Evolutionary conservation across 2,329 filamentous ascomycete genomes (phyloP), one percentile per base, ranked within the genome.

Genomic region (Neonectria neomacrospora): DNA sequence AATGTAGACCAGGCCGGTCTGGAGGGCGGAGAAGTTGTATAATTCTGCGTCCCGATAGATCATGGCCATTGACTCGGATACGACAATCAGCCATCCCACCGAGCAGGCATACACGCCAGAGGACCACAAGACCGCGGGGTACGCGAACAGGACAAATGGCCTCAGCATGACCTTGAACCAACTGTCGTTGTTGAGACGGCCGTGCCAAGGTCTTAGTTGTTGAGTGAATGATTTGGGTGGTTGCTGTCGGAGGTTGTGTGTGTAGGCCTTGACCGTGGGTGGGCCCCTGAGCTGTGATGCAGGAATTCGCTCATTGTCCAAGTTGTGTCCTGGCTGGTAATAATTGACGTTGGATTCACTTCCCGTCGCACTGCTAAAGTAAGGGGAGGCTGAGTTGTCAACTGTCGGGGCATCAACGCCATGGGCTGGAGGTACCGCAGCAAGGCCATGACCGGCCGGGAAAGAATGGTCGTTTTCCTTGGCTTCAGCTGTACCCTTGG

Each of bases 21-120:
- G 90, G 0, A 97, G 81, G 0, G 93, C 86, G 23, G 86, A 89
- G 76, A 98, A 98, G 69, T 94, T 87, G 80, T 98, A 98, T 0
- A 83, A 84, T 0, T 85, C 81, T 0, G 83, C 81, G 58, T 88
- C 83, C 39, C 91, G 88, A 77, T 93, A 98, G 64, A 98, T 91
- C 62, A 91, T 84, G 0, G 93, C 87, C 3, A 98, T 88, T 0
- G 91, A 91, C 78, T 98, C 94, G 1, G 94, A 97, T 2, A 98
- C 86, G 45, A 98, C 94, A 68, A 98, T 97, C 28, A 98, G 85
- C 96, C 95, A 98, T 39, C 95, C 95, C 7, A 98, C 87, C 0
- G 94, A 96, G 71, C 96, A 90, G 0, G 94, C 83, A 76, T 98
- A 98, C 4, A 97, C 88, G 1, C 91, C 83, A 0, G 93, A 83